Base-by-base conservation (phyloP, 352 stramenopile species). In the Saprolegnia diclina region DNA sequence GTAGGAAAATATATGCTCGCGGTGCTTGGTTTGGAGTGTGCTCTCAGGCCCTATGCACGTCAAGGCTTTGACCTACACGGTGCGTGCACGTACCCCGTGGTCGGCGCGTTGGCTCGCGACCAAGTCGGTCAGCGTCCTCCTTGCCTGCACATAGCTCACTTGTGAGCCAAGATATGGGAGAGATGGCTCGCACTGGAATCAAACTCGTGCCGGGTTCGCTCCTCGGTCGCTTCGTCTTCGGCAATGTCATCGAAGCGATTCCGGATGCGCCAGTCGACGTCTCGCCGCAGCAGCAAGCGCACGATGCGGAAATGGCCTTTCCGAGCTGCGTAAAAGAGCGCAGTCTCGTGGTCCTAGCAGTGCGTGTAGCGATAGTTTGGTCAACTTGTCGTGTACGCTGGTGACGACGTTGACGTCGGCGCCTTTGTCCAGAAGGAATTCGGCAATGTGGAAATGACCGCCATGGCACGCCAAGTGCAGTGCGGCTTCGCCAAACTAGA, bases 191-290 rank as follows among this genome's bases (percentile, higher is more conserved):
- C 22, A 65, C 56, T 22, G 18, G 57, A 13, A 0, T 57, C 66
- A 72, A 92, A 85, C 64, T 91, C 82, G 6, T 76, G 45, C 14
- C 74, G 71, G 0, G 80, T 88, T 66, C 80, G 80, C 16, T 85
- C 74, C 45, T 85, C 76, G 21, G 64, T 68, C 1, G 76, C 77
- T 73, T 93, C 84, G 32, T 93, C 87, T 38, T 91, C 73, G 13
- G 85, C 83, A 0, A 81, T 35, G 50, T 94, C 87, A 0, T 82
- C 82, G 64, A 86, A 93, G 14, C 81, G 76, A 62, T 92, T 91
- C 59, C 72, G 67, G 11, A 70, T 61, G 5, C 22, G 44, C 46
- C 84, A 65, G 29, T 91, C 75, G 55, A 82, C 89, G 52, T 92
- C 87, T n/a, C 78, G 75, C 7, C 78, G 76, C 19, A 92, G 73